A percentile compares a stretch with the other conserved stretches of the same genome.
Evolutionary conservation across 1,139 yeast genomes (phyloP).

Genomic region (Suhomyces guaymorum): DNA sequence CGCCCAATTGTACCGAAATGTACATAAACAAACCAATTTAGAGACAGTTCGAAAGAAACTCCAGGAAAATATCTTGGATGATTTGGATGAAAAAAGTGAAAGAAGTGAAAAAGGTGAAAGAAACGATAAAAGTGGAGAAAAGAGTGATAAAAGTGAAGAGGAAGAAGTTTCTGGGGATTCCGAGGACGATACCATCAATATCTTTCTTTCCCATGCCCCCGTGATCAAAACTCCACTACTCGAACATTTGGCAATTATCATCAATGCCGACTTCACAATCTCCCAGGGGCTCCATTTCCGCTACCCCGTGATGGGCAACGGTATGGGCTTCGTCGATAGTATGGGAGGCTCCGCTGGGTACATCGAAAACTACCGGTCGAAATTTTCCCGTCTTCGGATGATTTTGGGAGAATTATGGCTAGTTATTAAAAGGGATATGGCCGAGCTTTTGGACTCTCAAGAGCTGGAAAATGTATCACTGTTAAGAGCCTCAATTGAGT

Average conservation of each 20-base stretch:
- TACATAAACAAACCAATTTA: too few relatives aligned
- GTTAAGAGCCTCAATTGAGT: constrained; percentile 33
- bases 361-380: constrained; percentile 62
- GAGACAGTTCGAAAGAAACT: too few relatives aligned
- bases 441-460: constrained; percentile 33
- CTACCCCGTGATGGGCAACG: constrained; percentile 72
- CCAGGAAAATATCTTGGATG: too few relatives aligned
- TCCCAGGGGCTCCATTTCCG: constrained; percentile 73
- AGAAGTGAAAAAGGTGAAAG: too few relatives aligned
- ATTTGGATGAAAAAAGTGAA: too few relatives aligned
- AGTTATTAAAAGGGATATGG: constrained; percentile 55
- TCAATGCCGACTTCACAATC: constrained; percentile 71
- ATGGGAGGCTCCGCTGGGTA: constrained; percentile 37
- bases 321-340: constrained; percentile 59
- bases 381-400: constrained; percentile 61
- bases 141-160: too few relatives aligned
- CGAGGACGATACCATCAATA: constrained; percentile 46
- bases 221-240: constrained; percentile 64
- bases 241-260: constrained; percentile 65
- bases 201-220: constrained; percentile 69
- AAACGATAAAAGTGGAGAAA: too few relatives aligned
- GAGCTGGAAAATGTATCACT: constrained; percentile 5
- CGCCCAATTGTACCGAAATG: constrained; percentile 48
- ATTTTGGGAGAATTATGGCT: constrained; percentile 68
- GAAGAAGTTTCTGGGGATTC: too few relatives aligned